A percentile compares a stretch with the other conserved stretches of the same genome.
Evolutionary conservation across 495 filamentous ascomycete species (phyloP).

Genomic region (Penicillium pulvis): DNA sequence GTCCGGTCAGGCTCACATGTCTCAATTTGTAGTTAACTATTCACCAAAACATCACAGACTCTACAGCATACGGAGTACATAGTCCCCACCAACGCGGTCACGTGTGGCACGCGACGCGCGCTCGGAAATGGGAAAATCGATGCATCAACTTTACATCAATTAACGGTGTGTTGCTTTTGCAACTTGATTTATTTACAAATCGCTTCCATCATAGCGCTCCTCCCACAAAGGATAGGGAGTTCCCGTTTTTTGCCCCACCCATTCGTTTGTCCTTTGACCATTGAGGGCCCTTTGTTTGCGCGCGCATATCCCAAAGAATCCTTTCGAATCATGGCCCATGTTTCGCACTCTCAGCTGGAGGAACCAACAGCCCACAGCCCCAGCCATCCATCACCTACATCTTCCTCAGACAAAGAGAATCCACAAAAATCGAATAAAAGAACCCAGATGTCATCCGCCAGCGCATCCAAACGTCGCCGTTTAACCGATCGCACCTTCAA

Average conservation of each 20-base stretch:
- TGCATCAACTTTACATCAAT: neutral
- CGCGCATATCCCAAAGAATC: conserved; percentile 6
- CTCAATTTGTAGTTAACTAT: neutral
- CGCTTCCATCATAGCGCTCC: neutral
- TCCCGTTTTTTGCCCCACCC: neutral
- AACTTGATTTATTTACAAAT: neutral
- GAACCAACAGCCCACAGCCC: conserved; percentile 23
- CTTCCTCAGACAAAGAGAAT: conserved; percentile 65
- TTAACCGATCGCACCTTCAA: conserved; percentile 39
- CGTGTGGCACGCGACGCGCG: conserved; percentile 11
- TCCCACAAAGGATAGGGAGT: neutral
- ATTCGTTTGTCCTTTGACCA: conserved; percentile 11
- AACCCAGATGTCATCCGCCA: conserved; percentile 33
- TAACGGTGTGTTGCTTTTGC: neutral
- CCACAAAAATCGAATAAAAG: conserved; percentile 28
- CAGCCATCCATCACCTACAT: conserved; percentile 43
- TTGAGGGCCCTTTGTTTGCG: conserved; percentile 8
- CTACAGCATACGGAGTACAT: neutral
- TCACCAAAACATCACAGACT: neutral
- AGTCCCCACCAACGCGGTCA: conserved; percentile 10
- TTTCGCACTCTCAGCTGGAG: conserved; percentile 25
- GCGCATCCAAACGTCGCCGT: conserved; percentile 44
- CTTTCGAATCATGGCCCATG: conserved; percentile 34
- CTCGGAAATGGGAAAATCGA: conserved; percentile 2
- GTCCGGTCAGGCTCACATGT: no score